phyloP scores from a whole-genome alignment of 495 filamentous ascomycete species.

The Neurospora intermedia region DNA sequence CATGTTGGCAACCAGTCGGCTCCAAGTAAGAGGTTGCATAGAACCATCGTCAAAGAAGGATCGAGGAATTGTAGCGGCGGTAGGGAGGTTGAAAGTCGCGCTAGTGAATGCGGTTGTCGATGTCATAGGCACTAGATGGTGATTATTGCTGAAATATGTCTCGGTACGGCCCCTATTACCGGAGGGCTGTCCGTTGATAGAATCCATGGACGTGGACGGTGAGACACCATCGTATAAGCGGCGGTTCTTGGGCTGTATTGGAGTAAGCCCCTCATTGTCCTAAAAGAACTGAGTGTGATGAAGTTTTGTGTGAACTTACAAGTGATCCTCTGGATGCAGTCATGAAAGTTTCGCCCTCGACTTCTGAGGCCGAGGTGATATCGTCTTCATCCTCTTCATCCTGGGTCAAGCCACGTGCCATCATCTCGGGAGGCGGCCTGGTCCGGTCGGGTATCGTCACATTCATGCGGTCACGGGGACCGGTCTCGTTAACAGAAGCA shows the following conservation, averaged over 20 bases:
- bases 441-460: slow-evolving; percentile 84
- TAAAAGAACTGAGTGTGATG: background rate
- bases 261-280: background rate
- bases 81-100: slow-evolving; percentile 42
- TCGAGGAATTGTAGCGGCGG: slow-evolving; percentile 53
- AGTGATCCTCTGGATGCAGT: slow-evolving; percentile 37
- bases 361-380: slow-evolving; percentile 70
- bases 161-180: slow-evolving; percentile 34
- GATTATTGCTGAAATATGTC: slow-evolving; percentile 35
- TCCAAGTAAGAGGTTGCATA: slow-evolving; percentile 72
- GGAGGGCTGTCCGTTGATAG: slow-evolving; percentile 53
- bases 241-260: slow-evolving; percentile 42
- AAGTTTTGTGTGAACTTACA: slow-evolving; percentile 25
- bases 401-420: slow-evolving; percentile 71
- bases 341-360: slow-evolving; percentile 51
- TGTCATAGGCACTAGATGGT: slow-evolving; percentile 43
- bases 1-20: slow-evolving; percentile 81
- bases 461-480: slow-evolving; percentile 78
- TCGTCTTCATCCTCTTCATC: slow-evolving; percentile 80
- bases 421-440: slow-evolving; percentile 81
- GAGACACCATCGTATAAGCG: slow-evolving; percentile 69
- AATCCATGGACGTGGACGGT: slow-evolving; percentile 86
- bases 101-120: slow-evolving; percentile 59
- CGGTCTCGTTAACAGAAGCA: slow-evolving; percentile 65
- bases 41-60: slow-evolving; percentile 80